Evolutionary conservation across 805 yeast species (phyloP), one percentile per base, ranked within the genome.

Genomic region (Zygotorulaspora danielsina): DNA sequence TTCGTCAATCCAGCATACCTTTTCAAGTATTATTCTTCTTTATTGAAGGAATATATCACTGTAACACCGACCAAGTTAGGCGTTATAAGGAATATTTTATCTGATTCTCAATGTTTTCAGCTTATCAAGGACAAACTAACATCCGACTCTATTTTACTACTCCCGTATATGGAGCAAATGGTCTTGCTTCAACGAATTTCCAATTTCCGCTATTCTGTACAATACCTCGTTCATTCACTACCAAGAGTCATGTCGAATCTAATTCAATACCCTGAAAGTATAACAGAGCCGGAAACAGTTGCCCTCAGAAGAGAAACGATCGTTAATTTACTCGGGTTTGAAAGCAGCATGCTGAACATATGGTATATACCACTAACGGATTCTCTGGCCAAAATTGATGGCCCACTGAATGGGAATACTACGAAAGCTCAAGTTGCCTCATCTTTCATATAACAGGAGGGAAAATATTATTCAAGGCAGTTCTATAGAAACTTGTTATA

Each of bases 91-190:
- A 61, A 61, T 35, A 15, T 59, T 2, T 32, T 55, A 1, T 21
- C 51, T 1, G 38, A 48, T 32, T 41, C 44, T 19, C 26, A 41
- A 9, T 46, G 51, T 12, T 59, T 61, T 30, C n/a, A 44, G 3
- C 25, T 48, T 10, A 38, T 61, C 7, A 49, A 51, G 34, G 34
- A 34, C 12, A 41, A 48, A 12, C 26, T 59, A 9, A 46, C 44
- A 2, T 36, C 60, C 6, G 47, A 41, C 9, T 11, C 39, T 3
- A 49, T 61, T 9, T 25, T 57, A 20, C 30, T 34, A 4, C 39
- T 61, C 51, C 64, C 64, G 19, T 61, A 58, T 37, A 32, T 50
- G 34, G 64, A 59, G 41, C 63, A 58, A 39, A 56, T 61, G 62
- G 54, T 51, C 6, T 26, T 61, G 12, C 32, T 58, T 6, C 52